Evolutionary conservation across 176 grass and related monocot species (phyloP), one percentile per base, ranked within the genome.

Genomic region (Alopecurus myosuroides): DNA sequence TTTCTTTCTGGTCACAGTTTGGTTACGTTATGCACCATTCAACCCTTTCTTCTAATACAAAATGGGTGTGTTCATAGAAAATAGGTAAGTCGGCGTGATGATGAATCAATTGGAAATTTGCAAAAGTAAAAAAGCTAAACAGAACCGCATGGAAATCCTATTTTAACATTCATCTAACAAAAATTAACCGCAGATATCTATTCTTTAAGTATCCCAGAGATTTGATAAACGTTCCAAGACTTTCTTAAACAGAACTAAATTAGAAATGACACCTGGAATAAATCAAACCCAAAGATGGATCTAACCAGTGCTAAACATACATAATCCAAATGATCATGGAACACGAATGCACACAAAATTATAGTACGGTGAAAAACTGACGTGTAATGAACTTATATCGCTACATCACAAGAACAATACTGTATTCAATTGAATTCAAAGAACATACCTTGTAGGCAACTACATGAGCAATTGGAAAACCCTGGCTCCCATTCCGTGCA

Each of bases 381-480:
- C 19, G 55, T 17, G 11, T 6, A 35, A 60, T 18, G 18, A 85
- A 61, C 36, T 17, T 77, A 62, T 34, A 62, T 50, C 40, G 42
- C 41, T 20, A 76, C 79, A 52, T 15, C 19, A 53, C 29, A 64
- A 88, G 44, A 81, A 41, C 10, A 63, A 46, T 45, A 49, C 6
- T 36, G 14, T 10, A 18, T 20, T 65, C 41, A 28, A 76, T 18
- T 44, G 20, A 86, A 90, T 71, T 15, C n/a, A 22, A 58, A 79
- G 11, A 86, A 77, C 79, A 77, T 86, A 98, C 97, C 97, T 94
- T 98, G 74, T 94, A 98, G 12, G 93, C 91, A 91, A 95, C 76
- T 76, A 98, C 85, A 88, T 92, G 93, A 69, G 91, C 89, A 23
- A 90, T 25, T 28, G 89, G 91, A 86, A 98, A 91, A 29, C 97